These are phyloP conservation scores for Pseudotsuga menziesii DNA, from an alignment of 75 land plant species.

Conservation along the genomic window DNA sequence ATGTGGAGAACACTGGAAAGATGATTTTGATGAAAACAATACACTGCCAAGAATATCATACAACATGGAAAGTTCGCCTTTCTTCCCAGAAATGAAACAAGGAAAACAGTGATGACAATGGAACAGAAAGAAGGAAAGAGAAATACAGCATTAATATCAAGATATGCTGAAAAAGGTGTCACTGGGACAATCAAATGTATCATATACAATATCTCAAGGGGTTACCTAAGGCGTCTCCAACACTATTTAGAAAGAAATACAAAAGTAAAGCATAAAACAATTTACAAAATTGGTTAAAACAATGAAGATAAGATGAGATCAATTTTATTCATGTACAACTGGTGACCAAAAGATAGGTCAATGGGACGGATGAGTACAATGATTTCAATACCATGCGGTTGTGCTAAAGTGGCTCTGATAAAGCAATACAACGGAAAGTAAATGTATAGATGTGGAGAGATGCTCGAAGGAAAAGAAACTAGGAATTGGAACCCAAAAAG, in stretches of 20 bases:
- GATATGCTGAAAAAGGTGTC: background rate
- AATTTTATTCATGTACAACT: too few relatives aligned
- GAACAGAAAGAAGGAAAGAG: background rate
- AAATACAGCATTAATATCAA: background rate
- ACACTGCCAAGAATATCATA: slow-evolving; percentile 4
- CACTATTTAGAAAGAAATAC: background rate
- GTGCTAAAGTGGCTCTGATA: too few relatives aligned
- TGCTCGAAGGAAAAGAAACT: too few relatives aligned
- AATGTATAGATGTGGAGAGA: too few relatives aligned
- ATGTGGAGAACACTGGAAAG: background rate
- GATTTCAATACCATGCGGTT: too few relatives aligned
- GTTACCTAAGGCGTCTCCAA: background rate
- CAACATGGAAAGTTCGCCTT: background rate
- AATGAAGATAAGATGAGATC: background rate
- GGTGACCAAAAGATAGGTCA: too few relatives aligned
- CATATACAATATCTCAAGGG: background rate
- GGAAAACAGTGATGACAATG: background rate
- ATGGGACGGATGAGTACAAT: too few relatives aligned
- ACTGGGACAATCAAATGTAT: too few relatives aligned
- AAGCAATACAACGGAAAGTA: too few relatives aligned
- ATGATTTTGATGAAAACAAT: background rate
- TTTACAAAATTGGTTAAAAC: background rate
- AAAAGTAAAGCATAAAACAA: background rate
- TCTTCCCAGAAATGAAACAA: background rate
- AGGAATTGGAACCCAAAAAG: too few relatives aligned